phyloP scores from a whole-genome alignment of 176 grass and related monocot genomes.

The Olyra latifolia region DNA sequence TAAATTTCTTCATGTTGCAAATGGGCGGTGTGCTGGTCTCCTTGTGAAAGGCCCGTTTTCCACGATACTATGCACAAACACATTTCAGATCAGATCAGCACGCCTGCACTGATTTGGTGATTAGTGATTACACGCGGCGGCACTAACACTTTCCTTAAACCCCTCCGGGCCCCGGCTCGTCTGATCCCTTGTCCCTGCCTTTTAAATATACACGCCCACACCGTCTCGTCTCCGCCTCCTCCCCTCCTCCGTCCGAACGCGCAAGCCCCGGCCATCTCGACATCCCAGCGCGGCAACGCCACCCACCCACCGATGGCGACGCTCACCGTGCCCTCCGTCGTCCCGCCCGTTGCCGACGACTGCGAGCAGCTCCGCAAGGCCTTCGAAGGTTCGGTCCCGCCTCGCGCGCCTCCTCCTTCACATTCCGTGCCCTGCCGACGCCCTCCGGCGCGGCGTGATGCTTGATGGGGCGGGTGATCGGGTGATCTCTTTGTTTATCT shows the following conservation, averaged over 20 bases:
- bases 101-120: too few relatives aligned
- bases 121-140: too few relatives aligned
- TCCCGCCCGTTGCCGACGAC: conserved; percentile 69
- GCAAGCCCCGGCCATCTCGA: conserved; percentile 12
- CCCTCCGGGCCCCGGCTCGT: neutral
- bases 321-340: conserved; percentile 53
- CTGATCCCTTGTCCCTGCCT: too few relatives aligned
- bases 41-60: too few relatives aligned
- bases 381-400: conserved; percentile 56
- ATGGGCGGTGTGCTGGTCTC: too few relatives aligned
- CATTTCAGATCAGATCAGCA: too few relatives aligned
- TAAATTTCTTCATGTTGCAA: too few relatives aligned
- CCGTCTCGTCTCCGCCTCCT: neutral
- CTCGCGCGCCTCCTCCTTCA: neutral
- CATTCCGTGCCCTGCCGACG: neutral
- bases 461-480: neutral
- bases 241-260: neutral
- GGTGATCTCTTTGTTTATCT: conserved; percentile 8
- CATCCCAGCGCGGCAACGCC: neutral
- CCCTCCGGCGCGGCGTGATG: neutral
- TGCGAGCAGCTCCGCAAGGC: conserved; percentile 86
- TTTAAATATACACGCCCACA: neutral
- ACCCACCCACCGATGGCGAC: conserved; percentile 54
- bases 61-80: too few relatives aligned
- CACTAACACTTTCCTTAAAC: neutral